Base-by-base conservation (phyloP, 1,284 basidiomycete genomes). In the Malassezia globosa region DNA sequence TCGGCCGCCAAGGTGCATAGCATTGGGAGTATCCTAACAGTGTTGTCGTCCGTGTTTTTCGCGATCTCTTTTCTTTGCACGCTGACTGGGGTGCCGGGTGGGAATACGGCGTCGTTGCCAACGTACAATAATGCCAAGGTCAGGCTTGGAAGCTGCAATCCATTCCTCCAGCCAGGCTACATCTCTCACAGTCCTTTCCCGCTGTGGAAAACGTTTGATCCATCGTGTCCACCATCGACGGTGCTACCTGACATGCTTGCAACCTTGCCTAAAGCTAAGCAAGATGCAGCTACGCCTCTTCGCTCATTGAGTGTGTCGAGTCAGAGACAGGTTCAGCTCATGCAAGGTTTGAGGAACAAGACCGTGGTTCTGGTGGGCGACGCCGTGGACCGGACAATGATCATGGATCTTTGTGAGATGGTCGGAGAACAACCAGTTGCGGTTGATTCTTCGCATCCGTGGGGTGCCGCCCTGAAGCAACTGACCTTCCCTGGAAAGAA, bases 321-420 rank as follows among this genome's bases (percentile, higher is more conserved):
- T 23, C 25, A 39, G 33, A 38, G 29, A 4, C 29, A 41, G 18
- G 27, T 26, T 11, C 42, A 52, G 19, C 38, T 52, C 4, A 19
- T 33, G 13, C 40, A 26, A 11, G 19, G 23, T 19, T 10, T 52
- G 7, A 36, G 33, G 34, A 73, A 73, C 60, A 56, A 62, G n/a
- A 74, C 73, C 23, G 72, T 72, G 21, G 58, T 74, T 24, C 50
- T 74, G 27, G 63, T 74, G 24, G 73, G 73, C 13, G 73, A 74
- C 47, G 56, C 53, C 26, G 67, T 73, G 34, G 72, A 73, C 47
- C 59, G 69, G 8, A 55, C 70, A 39, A 64, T 73, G 37, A 67
- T 74, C 19, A 58, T 65, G 39, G 64, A 73, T 57, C 72, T 74
- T 36, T 74, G 73, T 59, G 45, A 55, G 5, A 54, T 74, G 19